Base-by-base conservation (phyloP, 1,284 basidiomycete genomes). In the Ceratobasidium theobromae region DNA sequence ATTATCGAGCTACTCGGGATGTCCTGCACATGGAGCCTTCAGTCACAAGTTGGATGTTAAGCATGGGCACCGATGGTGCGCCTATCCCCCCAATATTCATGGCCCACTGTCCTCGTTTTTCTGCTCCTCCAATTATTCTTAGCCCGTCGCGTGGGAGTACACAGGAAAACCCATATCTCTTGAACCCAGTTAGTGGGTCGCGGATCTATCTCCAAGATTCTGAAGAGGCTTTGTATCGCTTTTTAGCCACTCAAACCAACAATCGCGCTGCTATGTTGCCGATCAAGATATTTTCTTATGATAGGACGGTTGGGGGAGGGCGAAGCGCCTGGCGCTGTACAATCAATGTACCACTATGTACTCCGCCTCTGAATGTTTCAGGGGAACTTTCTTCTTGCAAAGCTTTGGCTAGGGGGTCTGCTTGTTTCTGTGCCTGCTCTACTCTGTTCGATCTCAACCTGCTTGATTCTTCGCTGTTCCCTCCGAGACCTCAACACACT, bases 111-210 rank as follows among this genome's bases (percentile, higher is more conserved):
- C 74, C 76, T 30, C 76, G 77, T 58, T 76, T 79, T 66, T 75
- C 79, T 8, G 73, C 81, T 23, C 85, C 85, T 11, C 81, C 82
- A 27, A 72, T 69, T 38, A 75, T 77, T 40, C 70, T 84, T 23
- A 41, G 70, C 73, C 38, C 74, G 80, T 68, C 75, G 78, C 16
- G 82, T 79, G 69, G 75, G 77, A 49, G 81, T 80, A 1, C 80
- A 82, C 58, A 81, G 78, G 67, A 75, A 54, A 57, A 65, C 12
- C 58, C 64, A 23, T 80, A 71, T 66, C 77, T 88, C 58, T 70
- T 76, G 68, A 86, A 89, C 71, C 81, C 87, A 1, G 79, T 81
- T 8, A 85, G 85, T 5, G 80, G 83, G 48, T 81, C 82, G 27
- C 79, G 79, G 35, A 79, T 90, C 67, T 81, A 82, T 70, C 75